phyloP scores from a whole-genome alignment of 805 yeast genomes.

The Saccharomycopsis schoenii region DNA sequence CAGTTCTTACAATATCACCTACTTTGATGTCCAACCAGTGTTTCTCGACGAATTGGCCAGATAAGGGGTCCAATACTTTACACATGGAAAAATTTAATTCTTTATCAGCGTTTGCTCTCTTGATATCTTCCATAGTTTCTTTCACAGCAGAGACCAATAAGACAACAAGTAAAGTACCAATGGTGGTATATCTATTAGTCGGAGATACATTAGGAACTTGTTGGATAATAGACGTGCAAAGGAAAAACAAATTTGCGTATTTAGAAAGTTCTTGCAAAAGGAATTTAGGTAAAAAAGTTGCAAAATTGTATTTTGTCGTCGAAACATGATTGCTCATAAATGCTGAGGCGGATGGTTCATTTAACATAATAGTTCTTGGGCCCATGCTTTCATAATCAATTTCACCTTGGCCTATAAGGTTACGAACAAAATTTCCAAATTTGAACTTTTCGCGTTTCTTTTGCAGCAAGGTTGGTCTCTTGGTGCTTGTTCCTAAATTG shows the following conservation, averaged over 20 bases:
- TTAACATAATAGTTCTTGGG: constrained; percentile 25
- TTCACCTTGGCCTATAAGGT: constrained; percentile 21
- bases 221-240: constrained; percentile 87
- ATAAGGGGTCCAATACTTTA: constrained; percentile 45
- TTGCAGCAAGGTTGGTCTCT: constrained; percentile 21
- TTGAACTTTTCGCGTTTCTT: constrained; percentile 29
- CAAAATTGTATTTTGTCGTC: constrained; percentile 89
- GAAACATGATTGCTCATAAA: constrained; percentile 80
- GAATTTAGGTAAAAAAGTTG: constrained; percentile 91
- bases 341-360: constrained; percentile 28
- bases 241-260: constrained; percentile 89
- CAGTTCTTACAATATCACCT: constrained; percentile 82
- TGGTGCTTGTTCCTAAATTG: neutral
- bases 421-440: constrained; percentile 29
- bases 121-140: constrained; percentile 83
- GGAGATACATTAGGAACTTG: constrained; percentile 97
- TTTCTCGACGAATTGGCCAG: constrained; percentile 53
- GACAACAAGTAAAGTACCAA: constrained; percentile 81
- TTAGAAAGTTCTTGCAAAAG: constrained; percentile 94
- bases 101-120: constrained; percentile 78
- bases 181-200: constrained; percentile 90
- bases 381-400: constrained; percentile 52
- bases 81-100: constrained; percentile 78
- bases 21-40: constrained; percentile 85
- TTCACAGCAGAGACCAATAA: constrained; percentile 84